phyloP scores from a whole-genome alignment of 208 protist genomes.

The Balamuthia mandrillaris region DNA sequence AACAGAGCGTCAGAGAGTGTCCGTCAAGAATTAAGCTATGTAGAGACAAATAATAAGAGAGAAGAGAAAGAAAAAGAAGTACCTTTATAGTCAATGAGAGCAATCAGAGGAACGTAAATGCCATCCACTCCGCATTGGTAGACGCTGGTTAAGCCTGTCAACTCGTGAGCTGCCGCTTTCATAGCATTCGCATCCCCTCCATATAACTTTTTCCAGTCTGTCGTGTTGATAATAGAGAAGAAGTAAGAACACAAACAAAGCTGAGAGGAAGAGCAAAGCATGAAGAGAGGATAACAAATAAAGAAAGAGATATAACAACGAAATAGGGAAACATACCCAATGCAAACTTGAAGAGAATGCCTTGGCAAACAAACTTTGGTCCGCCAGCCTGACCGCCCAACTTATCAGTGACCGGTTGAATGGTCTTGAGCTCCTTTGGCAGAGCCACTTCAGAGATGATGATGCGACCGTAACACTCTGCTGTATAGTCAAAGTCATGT shows the following conservation, averaged over 20 bases:
- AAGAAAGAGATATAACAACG: not conserved
- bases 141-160: not conserved
- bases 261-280: too few species aligned
- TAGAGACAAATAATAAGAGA: too few species aligned
- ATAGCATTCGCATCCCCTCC: not conserved
- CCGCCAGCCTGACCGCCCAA: slow-evolving; percentile 32
- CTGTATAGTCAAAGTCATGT: slow-evolving; percentile 20
- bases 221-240: too few species aligned
- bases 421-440: slow-evolving; percentile 1
- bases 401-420: not conserved
- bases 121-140: slow-evolving; percentile 17
- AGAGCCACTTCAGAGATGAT: slow-evolving; percentile 33
- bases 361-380: slow-evolving; percentile 16
- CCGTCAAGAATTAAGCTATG: too few species aligned
- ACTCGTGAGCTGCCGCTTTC: slow-evolving; percentile 29
- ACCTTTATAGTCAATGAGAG: slow-evolving; percentile 58
- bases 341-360: slow-evolving; percentile 37
- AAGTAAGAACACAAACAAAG: too few species aligned
- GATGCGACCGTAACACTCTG: slow-evolving; percentile 18
- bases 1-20: too few species aligned
- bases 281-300: not conserved
- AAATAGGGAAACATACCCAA: not conserved
- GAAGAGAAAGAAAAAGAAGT: too few species aligned
- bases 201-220: too few species aligned
- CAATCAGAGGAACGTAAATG: slow-evolving; percentile 45